Evolutionary conservation across 768 basidiomycete species (phyloP).

Genomic region (Daedaleopsis sinensis): DNA sequence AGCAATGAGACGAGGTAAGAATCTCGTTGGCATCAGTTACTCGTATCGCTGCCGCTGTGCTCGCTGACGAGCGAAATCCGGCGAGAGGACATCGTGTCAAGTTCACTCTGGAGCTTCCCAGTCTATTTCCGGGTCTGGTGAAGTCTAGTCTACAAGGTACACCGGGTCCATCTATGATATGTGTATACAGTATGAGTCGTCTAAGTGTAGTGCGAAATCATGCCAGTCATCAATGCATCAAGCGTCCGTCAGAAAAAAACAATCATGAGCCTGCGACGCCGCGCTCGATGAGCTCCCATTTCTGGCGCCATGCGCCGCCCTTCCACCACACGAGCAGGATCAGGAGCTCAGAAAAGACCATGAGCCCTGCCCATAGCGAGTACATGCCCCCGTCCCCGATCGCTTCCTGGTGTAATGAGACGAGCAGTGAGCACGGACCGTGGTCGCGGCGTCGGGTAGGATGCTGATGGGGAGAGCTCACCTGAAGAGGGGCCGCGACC

Average conservation of each 20-base stretch:
- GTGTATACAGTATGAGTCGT: neutral
- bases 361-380: constrained; percentile 61
- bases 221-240: neutral
- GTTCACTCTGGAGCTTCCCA: too few relatives aligned
- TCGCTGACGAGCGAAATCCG: too few relatives aligned
- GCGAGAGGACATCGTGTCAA: too few relatives aligned
- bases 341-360: constrained; percentile 55
- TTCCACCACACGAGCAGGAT: constrained; percentile 63
- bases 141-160: neutral
- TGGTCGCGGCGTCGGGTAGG: neutral
- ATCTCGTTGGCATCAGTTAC: too few relatives aligned
- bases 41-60: too few relatives aligned
- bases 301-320: constrained; percentile 61
- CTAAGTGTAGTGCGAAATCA: neutral
- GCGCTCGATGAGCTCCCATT: constrained; percentile 47
- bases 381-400: constrained; percentile 84
- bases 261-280: constrained; percentile 5
- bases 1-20: too few relatives aligned
- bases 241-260: neutral
- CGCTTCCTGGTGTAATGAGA: constrained; percentile 44
- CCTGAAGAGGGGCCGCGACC: constrained; percentile 74
- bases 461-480: too few relatives aligned
- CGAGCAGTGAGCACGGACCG: neutral
- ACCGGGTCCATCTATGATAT: neutral
- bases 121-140: too few relatives aligned